These are phyloP conservation scores for Microcera coccophila DNA, from an alignment of 2,329 filamentous ascomycete species.

Conservation along the genomic window DNA sequence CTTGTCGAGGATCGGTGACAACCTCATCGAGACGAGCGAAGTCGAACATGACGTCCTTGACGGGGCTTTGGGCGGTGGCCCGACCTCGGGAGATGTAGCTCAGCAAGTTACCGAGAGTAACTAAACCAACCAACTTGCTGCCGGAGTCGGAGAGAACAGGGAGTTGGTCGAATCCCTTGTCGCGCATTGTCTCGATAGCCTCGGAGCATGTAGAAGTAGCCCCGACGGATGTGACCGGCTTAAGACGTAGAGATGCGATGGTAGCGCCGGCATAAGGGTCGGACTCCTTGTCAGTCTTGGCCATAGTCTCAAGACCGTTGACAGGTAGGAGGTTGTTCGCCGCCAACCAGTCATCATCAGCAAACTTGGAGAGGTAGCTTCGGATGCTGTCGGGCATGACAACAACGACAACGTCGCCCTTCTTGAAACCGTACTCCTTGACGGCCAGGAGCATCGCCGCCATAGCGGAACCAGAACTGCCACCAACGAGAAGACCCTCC, in stretches of 20 bases:
- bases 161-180: constrained; percentile 96
- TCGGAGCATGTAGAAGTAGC: constrained; percentile 70
- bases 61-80: constrained; percentile 66
- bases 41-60: constrained; percentile 94
- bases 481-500: constrained; percentile 89
- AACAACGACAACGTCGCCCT: constrained; percentile 86
- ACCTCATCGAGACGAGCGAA: constrained; percentile 85
- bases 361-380: constrained; percentile 97
- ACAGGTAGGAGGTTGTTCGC: constrained; percentile 86
- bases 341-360: constrained; percentile 97
- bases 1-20: constrained; percentile 76
- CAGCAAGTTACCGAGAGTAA: constrained; percentile 91
- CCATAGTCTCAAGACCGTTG: constrained; percentile 47
- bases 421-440: constrained; percentile 70
- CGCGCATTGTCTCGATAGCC: constrained; percentile 96
- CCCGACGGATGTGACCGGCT: constrained; percentile 84
- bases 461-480: constrained; percentile 89
- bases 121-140: constrained; percentile 77
- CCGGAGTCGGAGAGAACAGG: constrained; percentile 73
- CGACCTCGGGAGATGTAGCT: constrained; percentile 84
- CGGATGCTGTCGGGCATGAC: constrained; percentile 93
- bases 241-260: constrained; percentile 78
- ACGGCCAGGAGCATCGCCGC: constrained; percentile 73
- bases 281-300: constrained; percentile 38
- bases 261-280: constrained; percentile 77